Percentiles rank a stretch among this genome's conserved stretches.
Conservation (phyloP, 2,329 filamentous ascomycete species). For the Onygenales sp. region DNA sequence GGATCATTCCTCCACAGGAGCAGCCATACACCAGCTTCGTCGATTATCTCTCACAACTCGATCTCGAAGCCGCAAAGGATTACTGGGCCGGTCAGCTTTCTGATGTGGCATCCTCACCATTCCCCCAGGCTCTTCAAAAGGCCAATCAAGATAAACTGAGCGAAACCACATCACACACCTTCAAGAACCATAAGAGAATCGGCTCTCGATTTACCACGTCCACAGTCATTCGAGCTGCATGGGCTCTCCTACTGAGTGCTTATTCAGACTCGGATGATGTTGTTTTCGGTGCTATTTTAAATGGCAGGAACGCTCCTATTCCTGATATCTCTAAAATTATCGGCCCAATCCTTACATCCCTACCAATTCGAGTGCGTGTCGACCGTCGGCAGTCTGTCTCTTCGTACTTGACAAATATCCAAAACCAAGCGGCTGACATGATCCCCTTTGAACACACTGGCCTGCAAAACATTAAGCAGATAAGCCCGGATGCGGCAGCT, state of each 20-base stretch:
- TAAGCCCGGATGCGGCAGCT: conserved; percentile 36
- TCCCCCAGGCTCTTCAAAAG: conserved; percentile 10
- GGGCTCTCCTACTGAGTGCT: conserved; percentile 25
- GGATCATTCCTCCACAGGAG: neutral
- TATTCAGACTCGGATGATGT: conserved; percentile 31
- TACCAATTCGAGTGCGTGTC: conserved; percentile 27
- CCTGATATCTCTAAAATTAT: conserved; percentile 29
- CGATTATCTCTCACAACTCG: conserved; percentile 9
- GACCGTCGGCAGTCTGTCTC: conserved; percentile 24
- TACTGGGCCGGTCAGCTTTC: neutral
- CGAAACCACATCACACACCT: conserved; percentile 1
- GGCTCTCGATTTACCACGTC: conserved; percentile 14
- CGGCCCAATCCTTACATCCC: conserved; percentile 32
- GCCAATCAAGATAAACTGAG: conserved; percentile 8
- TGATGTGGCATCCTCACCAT: neutral
- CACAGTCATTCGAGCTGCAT: conserved; percentile 30
- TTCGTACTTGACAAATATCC: conserved; percentile 45
- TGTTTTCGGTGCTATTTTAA: conserved; percentile 32
- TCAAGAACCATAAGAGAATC: neutral
- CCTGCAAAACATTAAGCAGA: conserved; percentile 37
- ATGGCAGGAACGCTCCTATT: conserved; percentile 30
- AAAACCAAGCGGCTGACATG: conserved; percentile 42
- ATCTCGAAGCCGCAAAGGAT: neutral
- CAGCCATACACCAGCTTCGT: conserved; percentile 16
- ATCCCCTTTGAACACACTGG: conserved; percentile 53